Percentiles rank a stretch among this genome's conserved stretches.
Conservation (phyloP, 768 basidiomycete species). For the Lyophyllum shimeji region DNA sequence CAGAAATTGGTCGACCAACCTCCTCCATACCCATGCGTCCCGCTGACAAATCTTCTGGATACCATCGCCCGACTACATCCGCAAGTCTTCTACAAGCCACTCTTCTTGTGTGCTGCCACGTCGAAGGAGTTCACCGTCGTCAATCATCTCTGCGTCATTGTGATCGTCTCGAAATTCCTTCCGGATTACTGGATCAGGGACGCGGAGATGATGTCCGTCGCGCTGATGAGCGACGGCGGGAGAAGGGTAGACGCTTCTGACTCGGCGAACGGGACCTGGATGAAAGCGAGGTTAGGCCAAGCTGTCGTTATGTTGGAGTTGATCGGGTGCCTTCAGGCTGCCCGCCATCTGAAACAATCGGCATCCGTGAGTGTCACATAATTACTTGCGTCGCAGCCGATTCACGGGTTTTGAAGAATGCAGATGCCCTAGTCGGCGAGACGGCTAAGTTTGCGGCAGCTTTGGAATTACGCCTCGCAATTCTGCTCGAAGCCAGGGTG, state of each 20-base stretch:
- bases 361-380: conserved; percentile 29
- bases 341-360: conserved; percentile 42
- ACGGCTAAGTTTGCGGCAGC: conserved; percentile 45
- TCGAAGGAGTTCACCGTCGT: conserved; percentile 59
- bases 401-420: conserved; percentile 16
- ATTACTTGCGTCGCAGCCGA: background rate
- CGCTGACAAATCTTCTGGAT: conserved; percentile 52
- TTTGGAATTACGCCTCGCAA: conserved; percentile 57
- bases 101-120: conserved; percentile 69
- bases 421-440: conserved; percentile 30
- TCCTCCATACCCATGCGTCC: conserved; percentile 44
- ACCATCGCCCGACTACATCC: conserved; percentile 52
- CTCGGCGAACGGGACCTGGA: conserved; percentile 33
- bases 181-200: conserved; percentile 68
- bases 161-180: conserved; percentile 51
- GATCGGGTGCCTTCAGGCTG: conserved; percentile 47
- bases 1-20: conserved; percentile 58
- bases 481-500: conserved; percentile 61
- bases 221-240: conserved; percentile 54
- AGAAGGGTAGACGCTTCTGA: conserved; percentile 17
- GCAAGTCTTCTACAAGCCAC: conserved; percentile 67
- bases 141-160: conserved; percentile 56
- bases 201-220: conserved; percentile 74
- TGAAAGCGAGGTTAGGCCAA: conserved; percentile 59
- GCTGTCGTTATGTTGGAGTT: conserved; percentile 61